Evolutionary conservation across 768 basidiomycete species (phyloP), one percentile per base, ranked within the genome.

Genomic region (Suillus clintonianus): DNA sequence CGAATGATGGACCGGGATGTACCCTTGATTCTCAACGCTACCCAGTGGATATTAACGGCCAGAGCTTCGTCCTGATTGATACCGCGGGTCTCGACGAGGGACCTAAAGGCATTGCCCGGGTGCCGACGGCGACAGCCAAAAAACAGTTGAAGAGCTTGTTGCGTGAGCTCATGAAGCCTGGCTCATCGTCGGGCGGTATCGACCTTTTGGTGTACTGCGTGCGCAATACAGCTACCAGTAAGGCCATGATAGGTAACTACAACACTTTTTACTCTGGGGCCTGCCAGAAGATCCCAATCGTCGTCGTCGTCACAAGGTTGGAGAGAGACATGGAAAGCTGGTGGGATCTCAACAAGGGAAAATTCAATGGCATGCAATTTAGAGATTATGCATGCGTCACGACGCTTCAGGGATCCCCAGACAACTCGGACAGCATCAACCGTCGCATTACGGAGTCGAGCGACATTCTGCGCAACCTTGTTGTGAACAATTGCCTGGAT

Each of bases 331-430:
- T 75, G 75, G 71, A 74, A 10, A 57, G 59, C 0, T 76, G 76
- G 76, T 77, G 76, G 77, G n/a, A 48, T 36, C 65, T 62, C 64
- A 82, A 83, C 42, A 69, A 77, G 13, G 66, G 67, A n/a, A 66
- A 62, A 8, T 69, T 83, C 60, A 63, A 67, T 24, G 4, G 4
- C 48, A 9, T 50, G 48, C 7, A 50, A 27, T 14, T 15, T 4
- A 55, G 65, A 41, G 80, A 77, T 6, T 75, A 80, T 50, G 82
- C 79, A 1, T 83, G 82, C 65, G 74, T 82, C 67, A 82, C 80
- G 41, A 78, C 80, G 24, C 48, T 75, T 51, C 36, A 56, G 22
- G 51, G 17, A 0, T 50, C 70, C 48, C 3, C 4, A 13, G 71
- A 10, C 5, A 32, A 32, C 17, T 30, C 17, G 0, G 5, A 32